phyloP scores from a whole-genome alignment of 1,284 basidiomycete species.

The Papiliotrema flavescens region DNA sequence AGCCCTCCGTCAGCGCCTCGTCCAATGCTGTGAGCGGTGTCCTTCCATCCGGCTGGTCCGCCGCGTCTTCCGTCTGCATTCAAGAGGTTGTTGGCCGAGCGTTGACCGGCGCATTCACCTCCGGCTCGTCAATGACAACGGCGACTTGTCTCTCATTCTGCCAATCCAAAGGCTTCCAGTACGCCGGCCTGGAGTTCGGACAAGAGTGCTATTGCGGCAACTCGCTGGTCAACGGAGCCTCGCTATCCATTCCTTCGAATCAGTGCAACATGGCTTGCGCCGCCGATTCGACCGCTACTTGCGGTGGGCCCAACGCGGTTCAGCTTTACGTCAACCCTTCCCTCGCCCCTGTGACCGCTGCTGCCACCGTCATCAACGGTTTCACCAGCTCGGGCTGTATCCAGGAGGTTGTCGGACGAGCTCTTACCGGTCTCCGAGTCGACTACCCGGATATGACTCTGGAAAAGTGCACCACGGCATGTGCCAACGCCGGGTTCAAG shows the following conservation, averaged over 20 bases:
- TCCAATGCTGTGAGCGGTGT: neutral
- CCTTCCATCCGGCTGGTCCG: neutral
- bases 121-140: slow-evolving; percentile 16
- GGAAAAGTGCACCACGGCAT: slow-evolving; percentile 13
- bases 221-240: slow-evolving; percentile 1
- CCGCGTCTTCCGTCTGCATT: slow-evolving; percentile 4
- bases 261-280: slow-evolving; percentile 21
- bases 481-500: slow-evolving; percentile 6
- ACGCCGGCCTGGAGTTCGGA: slow-evolving; percentile 17
- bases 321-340: neutral
- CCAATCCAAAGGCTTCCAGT: slow-evolving; percentile 2
- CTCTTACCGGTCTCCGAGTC: slow-evolving; percentile 12
- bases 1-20: slow-evolving; percentile 1
- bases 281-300: slow-evolving; percentile 10
- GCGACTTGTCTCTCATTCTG: slow-evolving; percentile 15
- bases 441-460: slow-evolving; percentile 14
- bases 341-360: slow-evolving; percentile 1
- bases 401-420: slow-evolving; percentile 15
- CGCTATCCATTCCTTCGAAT: slow-evolving; percentile 5
- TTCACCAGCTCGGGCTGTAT: slow-evolving; percentile 7
- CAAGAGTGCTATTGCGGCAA: slow-evolving; percentile 29
- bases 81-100: slow-evolving; percentile 15
- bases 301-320: neutral
- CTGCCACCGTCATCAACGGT: slow-evolving; percentile 2
- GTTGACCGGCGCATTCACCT: slow-evolving; percentile 15